These are phyloP conservation scores for Encephalitozoon intestinalis DNA, from an alignment of 371 early-diverging fungal species.

Conservation along the genomic window DNA sequence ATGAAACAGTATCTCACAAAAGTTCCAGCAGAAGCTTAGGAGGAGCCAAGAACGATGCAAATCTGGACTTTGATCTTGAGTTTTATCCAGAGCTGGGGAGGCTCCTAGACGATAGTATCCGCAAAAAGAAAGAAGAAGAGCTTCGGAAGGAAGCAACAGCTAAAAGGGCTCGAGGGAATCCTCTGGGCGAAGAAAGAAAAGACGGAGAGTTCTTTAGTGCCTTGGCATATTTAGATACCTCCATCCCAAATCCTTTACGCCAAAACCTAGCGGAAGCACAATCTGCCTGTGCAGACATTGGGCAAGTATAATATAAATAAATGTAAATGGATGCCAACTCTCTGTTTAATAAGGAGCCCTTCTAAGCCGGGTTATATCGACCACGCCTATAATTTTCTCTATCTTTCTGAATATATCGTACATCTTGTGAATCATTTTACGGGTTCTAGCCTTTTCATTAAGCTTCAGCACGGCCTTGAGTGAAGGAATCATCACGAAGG, in stretches of 20 bases:
- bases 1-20: neutral
- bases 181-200: neutral
- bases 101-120: neutral
- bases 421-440: neutral
- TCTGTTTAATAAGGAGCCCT: neutral
- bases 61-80: neutral
- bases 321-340: neutral
- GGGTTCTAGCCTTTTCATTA: neutral
- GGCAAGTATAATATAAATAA: neutral
- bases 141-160: neutral
- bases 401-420: neutral
- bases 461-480: neutral
- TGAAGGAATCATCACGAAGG: conserved; percentile 17
- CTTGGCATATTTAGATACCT: neutral
- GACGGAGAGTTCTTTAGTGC: neutral
- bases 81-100: neutral
- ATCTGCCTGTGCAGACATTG: neutral
- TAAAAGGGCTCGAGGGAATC: neutral
- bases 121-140: neutral
- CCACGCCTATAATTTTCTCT: neutral
- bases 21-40: neutral
- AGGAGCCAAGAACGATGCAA: neutral
- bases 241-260: neutral
- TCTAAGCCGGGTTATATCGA: neutral
- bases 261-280: neutral